Percentiles rank a stretch among this genome's conserved stretches.
These are phyloP conservation scores for Tanacetum coccineum DNA, from an alignment of 129 eudicot genomes.

Conservation along the genomic window DNA sequence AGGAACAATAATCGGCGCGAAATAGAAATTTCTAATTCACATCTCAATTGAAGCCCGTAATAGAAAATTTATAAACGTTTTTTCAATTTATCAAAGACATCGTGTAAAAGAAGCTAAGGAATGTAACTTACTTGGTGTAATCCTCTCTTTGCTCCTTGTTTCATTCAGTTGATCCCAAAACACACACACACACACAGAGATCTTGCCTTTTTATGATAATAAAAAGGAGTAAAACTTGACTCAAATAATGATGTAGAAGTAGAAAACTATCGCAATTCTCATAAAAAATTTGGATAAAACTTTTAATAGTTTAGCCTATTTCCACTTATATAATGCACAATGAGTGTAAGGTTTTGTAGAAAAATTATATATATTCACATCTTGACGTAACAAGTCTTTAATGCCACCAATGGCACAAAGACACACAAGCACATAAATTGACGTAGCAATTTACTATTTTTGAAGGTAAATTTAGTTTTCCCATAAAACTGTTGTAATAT, in stretches of 20 bases:
- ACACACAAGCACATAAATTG: background rate
- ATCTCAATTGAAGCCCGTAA: constrained; percentile 3
- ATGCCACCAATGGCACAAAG: constrained; percentile 10
- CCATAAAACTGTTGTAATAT: no score
- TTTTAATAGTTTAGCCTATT: constrained; percentile 14
- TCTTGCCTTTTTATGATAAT: no score
- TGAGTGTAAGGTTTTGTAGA: background rate
- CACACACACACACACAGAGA: no score
- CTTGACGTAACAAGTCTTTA: background rate
- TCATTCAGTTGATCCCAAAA: background rate
- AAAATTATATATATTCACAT: background rate
- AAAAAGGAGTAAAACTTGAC: no score
- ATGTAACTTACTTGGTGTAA: constrained; percentile 4
- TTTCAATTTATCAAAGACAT: background rate
- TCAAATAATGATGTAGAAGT: no score
- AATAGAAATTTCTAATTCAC: background rate
- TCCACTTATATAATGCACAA: constrained; percentile 1
- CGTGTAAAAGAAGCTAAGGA: constrained; percentile 3
- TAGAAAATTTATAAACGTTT: background rate
- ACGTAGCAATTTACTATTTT: constrained; percentile 1
- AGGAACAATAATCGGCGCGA: constrained; percentile 4
- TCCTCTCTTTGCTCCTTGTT: background rate
- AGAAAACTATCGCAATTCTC: background rate
- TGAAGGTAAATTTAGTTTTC: background rate
- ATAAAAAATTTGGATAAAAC: constrained; percentile 13